Conservation (phyloP, 1,284 basidiomycete species). For the Boletus smithii region DNA sequence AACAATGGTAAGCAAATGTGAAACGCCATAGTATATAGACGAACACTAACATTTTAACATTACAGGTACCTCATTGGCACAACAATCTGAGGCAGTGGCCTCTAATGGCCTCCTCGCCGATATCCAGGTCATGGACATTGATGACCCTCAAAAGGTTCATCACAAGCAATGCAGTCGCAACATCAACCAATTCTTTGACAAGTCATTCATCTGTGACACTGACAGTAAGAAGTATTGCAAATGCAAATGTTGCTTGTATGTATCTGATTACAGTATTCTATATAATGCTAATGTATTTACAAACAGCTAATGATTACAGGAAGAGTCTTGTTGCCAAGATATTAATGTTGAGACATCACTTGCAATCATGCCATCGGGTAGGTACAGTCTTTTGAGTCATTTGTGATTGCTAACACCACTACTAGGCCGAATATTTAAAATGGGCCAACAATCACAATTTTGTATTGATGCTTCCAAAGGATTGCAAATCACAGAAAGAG, state of each 20-base stretch:
- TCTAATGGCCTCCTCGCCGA: background rate
- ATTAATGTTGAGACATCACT: background rate
- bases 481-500: background rate
- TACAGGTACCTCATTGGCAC: no score
- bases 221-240: background rate
- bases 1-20: no score
- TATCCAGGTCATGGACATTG: background rate
- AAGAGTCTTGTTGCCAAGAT: background rate
- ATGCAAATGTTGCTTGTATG: background rate
- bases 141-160: background rate
- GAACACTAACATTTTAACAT: no score
- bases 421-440: background rate
- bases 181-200: background rate
- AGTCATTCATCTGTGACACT: background rate
- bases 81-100: background rate
- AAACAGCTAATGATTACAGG: background rate
- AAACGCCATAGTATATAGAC: no score
- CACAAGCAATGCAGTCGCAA: background rate
- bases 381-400: background rate
- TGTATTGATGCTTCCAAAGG: background rate
- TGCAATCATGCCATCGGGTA: background rate
- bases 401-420: background rate
- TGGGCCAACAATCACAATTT: background rate
- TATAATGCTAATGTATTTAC: no score
- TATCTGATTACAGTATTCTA: no score